phyloP scores from a whole-genome alignment of 176 grass and related monocot species.

The Poa pratensis region DNA sequence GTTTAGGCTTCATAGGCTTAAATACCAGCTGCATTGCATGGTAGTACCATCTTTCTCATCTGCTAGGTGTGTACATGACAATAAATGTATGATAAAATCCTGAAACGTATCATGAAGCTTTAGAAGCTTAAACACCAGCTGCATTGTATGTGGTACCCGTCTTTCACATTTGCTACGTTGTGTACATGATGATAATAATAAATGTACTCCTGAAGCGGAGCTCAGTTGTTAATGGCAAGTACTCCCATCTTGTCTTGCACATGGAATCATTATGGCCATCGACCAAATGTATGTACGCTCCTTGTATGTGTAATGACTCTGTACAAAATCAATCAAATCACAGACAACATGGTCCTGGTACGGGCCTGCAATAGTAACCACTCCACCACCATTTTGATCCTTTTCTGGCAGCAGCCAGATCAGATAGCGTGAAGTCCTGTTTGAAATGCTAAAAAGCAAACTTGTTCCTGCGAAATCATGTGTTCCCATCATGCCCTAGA shows the following conservation, averaged over 20 bases:
- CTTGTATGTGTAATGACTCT: neutral
- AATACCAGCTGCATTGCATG: neutral
- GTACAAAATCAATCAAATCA: neutral
- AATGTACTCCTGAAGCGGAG: conserved; percentile 8
- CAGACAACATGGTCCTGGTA: neutral
- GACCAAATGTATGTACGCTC: neutral
- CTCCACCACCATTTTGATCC: conserved; percentile 23
- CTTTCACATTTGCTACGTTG: conserved; percentile 20
- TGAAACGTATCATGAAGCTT: neutral
- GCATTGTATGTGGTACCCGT: neutral
- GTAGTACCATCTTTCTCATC: neutral
- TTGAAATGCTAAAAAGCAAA: neutral
- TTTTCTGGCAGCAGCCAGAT: conserved; percentile 3
- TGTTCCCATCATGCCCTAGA: neutral
- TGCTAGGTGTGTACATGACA: conserved; percentile 18
- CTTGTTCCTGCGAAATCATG: neutral
- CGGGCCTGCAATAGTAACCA: neutral
- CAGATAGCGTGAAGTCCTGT: neutral
- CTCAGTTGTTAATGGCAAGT: neutral
- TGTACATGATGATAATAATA: neutral
- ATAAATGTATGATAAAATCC: conserved; percentile 18
- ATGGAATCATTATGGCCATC: conserved; percentile 18
- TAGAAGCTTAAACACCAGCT: neutral
- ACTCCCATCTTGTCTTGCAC: neutral
- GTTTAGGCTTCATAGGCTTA: conserved; percentile 5